Base-by-base conservation (phyloP, 768 basidiomycete genomes). In the Imleria badia region DNA sequence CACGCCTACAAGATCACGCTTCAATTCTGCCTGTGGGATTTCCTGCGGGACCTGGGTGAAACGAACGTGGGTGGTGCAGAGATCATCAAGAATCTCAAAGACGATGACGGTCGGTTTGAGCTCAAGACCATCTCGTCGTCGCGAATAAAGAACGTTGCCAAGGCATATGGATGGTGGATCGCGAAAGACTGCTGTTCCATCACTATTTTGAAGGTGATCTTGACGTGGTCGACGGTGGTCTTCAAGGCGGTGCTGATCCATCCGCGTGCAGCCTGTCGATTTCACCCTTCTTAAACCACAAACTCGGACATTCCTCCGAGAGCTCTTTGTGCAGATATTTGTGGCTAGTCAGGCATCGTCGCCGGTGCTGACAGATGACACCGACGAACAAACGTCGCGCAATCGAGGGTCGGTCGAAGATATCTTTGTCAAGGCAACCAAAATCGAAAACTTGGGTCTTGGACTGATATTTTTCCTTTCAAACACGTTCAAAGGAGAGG, bases 1-100 rank as follows among this genome's bases (percentile, higher is more conserved):
- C 93, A 96, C 66, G 82, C 88, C 6, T 86, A 94, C 76, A 91
- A 84, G 64, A 88, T 98, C 61, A 98, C 97, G 2, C 76, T 98
- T 20, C 97, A 98, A 65, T 98, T 91, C 69, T 91, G 86, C 61
- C 73, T 98, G 7, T 99, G 97, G 97, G 97, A 99, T 68, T 95
- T 98, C 67, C 73, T 98, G 29, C 87, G 96, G 10, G 91, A 91
- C 55, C 75, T 98, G 41, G 96, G 94, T 13, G 93, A 97, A 71
- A 81, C 77, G 11, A 81, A 73, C 30, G 90, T 94, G 34, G 92
- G 93, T 3, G 92, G 93, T 8, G 81, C 80, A 0, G 89, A 87
- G 65, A 74, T 92, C 36, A 77, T 91, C 63, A 90, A 89, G 67
- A 83, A 78, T 54, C 49, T 75, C 31, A 66, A 71, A 42, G 75